Conservation (phyloP, 1,139 yeast species). For the Meyerozyma guilliermondii region DNA sequence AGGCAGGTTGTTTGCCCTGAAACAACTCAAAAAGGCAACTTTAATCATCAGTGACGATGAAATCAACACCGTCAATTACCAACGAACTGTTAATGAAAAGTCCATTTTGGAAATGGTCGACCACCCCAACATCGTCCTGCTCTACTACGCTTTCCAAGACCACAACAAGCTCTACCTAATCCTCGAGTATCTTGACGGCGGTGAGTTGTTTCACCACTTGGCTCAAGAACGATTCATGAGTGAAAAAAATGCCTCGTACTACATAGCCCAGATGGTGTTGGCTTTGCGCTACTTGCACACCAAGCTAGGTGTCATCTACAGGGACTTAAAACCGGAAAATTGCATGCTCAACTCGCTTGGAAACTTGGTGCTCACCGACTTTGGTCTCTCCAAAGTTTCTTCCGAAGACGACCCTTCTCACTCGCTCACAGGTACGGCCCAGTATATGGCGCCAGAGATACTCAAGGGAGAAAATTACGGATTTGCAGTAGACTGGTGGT, state of each 20-base stretch:
- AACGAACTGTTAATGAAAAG: conserved; percentile 35
- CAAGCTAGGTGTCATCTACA: conserved; percentile 74
- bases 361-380: conserved; percentile 81
- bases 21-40: conserved; percentile 74
- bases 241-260: conserved; percentile 75
- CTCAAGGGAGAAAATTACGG: conserved; percentile 82
- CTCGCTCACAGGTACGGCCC: conserved; percentile 90
- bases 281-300: conserved; percentile 76
- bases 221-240: conserved; percentile 42
- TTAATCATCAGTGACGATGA: conserved; percentile 7
- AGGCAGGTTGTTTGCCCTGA: conserved; percentile 78
- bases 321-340: conserved; percentile 93
- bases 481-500: conserved; percentile 94
- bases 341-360: conserved; percentile 79
- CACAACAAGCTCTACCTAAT: conserved; percentile 71
- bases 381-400: conserved; percentile 82
- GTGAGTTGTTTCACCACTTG: conserved; percentile 84
- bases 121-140: conserved; percentile 85
- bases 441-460: conserved; percentile 96
- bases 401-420: conserved; percentile 41
- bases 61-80: conserved; percentile 10
- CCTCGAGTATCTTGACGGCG: conserved; percentile 87
- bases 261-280: conserved; percentile 80
- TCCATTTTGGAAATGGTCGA: conserved; percentile 42
- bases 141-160: conserved; percentile 89